A percentile compares a stretch with the other conserved stretches of the same genome.
phyloP scores from a whole-genome alignment of 495 filamentous ascomycete genomes.

The Bombardia bombarda region DNA sequence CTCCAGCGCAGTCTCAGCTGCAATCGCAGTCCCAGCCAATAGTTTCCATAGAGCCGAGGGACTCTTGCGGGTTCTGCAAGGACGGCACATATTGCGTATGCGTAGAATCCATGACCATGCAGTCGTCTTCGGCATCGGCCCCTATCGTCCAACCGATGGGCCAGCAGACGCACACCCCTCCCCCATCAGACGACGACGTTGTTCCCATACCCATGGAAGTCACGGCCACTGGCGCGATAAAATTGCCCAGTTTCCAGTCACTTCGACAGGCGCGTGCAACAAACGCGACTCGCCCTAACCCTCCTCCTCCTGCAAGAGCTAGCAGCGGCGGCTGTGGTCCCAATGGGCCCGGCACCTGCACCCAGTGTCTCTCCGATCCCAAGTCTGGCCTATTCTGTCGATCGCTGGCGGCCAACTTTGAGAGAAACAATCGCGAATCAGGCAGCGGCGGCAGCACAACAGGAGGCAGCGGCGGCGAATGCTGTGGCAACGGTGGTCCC shows the following conservation, averaged over 20 bases:
- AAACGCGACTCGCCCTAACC: background rate
- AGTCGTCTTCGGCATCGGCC: background rate
- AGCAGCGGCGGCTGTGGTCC: constrained; percentile 41
- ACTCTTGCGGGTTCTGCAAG: constrained; percentile 82
- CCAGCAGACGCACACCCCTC: constrained; percentile 55
- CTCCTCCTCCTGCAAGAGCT: background rate
- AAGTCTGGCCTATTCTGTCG: constrained; percentile 81
- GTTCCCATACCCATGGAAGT: constrained; percentile 39
- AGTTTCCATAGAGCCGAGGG: constrained; percentile 28
- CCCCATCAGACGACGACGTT: constrained; percentile 60
- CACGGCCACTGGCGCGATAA: constrained; percentile 39
- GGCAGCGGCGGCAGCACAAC: constrained; percentile 30
- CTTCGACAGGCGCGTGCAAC: constrained; percentile 11
- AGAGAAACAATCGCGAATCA: constrained; percentile 27
- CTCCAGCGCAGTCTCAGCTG: constrained; percentile 1
- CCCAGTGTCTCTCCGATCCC: constrained; percentile 70
- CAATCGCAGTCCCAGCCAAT: constrained; percentile 20
- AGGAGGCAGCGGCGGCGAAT: constrained; percentile 48
- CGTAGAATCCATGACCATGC: constrained; percentile 53
- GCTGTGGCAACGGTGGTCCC: constrained; percentile 33
- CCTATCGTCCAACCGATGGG: constrained; percentile 8
- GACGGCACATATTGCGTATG: constrained; percentile 81
- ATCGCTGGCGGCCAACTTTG: constrained; percentile 61
- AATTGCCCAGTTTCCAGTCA: constrained; percentile 35
- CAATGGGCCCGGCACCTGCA: constrained; percentile 72